Conservation (phyloP, 306 rosid genomes). For the Cucumis sativus region DNA sequence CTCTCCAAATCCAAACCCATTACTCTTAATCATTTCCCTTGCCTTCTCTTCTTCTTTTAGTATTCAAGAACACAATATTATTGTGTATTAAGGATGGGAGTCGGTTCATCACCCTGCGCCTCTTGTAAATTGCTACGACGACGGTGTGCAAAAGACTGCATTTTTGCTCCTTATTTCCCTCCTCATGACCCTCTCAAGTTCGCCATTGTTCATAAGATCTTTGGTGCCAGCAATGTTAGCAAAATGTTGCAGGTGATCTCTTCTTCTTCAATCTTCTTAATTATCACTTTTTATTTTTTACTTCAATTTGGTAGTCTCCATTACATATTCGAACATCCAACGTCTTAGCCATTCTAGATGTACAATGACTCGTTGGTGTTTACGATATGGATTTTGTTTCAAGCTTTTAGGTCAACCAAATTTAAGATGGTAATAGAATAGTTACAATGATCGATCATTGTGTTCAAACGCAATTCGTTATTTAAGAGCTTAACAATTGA, state of each 20-base stretch:
- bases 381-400: too few species aligned
- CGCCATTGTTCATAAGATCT: slow-evolving; percentile 1
- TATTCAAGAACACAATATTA: too few species aligned
- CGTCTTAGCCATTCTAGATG: neutral
- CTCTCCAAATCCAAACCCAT: too few species aligned
- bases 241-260: neutral
- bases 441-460: too few species aligned
- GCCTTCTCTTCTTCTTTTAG: too few species aligned
- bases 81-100: neutral
- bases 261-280: neutral
- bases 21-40: too few species aligned
- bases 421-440: too few species aligned
- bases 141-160: neutral
- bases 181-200: neutral
- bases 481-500: too few species aligned
- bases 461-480: too few species aligned
- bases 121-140: neutral
- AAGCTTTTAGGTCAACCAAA: too few species aligned
- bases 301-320: too few species aligned
- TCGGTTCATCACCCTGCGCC: neutral
- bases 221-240: neutral
- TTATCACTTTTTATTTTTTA: too few species aligned
- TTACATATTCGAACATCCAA: neutral
- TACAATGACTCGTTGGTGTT: neutral
- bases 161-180: neutral